Conservation (phyloP, 768 basidiomycete genomes). For the Russula sp. region DNA sequence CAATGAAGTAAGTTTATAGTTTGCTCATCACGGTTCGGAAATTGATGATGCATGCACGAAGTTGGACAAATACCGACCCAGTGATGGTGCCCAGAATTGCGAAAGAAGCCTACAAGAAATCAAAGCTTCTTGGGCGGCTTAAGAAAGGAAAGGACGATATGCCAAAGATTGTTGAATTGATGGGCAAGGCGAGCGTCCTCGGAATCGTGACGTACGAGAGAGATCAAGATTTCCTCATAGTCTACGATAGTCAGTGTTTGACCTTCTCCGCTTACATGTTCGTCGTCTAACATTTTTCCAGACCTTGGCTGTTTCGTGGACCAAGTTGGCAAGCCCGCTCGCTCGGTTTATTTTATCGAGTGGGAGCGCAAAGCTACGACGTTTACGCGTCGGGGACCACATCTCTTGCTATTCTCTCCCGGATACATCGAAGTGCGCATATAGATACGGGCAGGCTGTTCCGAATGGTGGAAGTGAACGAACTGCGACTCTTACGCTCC, state of each 20-base stretch:
- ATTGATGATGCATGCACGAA: not conserved
- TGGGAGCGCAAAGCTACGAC: conserved; percentile 7
- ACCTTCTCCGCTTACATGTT: not conserved
- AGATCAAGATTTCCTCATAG: not conserved
- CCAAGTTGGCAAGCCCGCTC: not conserved
- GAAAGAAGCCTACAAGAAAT: not conserved
- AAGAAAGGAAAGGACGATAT: not conserved
- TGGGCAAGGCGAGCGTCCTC: not conserved
- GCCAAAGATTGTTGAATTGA: not conserved
- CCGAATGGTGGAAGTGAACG: not conserved
- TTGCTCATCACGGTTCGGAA: not conserved
- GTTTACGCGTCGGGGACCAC: not conserved
- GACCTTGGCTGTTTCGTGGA: conserved; percentile 8
- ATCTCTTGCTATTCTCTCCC: conserved; percentile 8
- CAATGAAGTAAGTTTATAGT: not conserved
- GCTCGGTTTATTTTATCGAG: not conserved
- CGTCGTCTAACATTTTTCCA: not conserved
- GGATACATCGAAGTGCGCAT: conserved; percentile 5
- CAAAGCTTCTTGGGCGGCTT: not conserved
- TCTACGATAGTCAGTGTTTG: conserved; percentile 2
- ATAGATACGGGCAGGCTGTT: conserved; percentile 4
- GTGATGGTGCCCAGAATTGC: not conserved
- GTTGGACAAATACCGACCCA: not conserved
- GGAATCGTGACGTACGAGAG: conserved; percentile 7
- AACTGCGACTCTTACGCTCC: conserved; percentile 5